phyloP scores from a whole-genome alignment of 1,139 yeast genomes.

The Torulaspora pretoriensis region DNA sequence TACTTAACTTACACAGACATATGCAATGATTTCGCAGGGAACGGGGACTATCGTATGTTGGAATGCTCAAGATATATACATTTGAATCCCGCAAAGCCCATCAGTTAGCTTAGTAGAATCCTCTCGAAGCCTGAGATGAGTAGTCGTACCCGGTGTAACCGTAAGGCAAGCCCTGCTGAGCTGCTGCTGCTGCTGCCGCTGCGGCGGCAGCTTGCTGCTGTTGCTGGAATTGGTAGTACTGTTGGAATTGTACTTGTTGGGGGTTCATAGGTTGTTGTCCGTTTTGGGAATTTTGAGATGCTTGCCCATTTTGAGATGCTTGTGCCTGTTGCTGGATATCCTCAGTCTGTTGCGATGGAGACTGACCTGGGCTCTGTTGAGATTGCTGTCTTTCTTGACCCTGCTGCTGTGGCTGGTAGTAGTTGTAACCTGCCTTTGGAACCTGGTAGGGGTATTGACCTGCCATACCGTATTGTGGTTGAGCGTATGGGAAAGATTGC shows the following conservation, averaged over 20 bases:
- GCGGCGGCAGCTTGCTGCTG: slow-evolving; percentile 28
- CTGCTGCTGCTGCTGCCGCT: slow-evolving; percentile 26
- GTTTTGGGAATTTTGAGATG: slow-evolving; percentile 23
- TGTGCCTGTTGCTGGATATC: slow-evolving; percentile 22
- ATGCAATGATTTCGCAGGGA: slow-evolving; percentile 16
- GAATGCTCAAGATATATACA: slow-evolving; percentile 11
- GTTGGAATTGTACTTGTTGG: slow-evolving; percentile 35
- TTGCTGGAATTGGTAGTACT: slow-evolving; percentile 34
- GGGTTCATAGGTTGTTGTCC: slow-evolving; percentile 27
- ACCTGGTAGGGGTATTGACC: slow-evolving; percentile 36
- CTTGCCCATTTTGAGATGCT: slow-evolving; percentile 19
- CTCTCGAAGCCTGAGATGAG: slow-evolving; percentile 33
- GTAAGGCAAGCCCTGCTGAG: slow-evolving; percentile 31
- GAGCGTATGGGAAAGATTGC: slow-evolving; percentile 36
- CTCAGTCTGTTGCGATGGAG: slow-evolving; percentile 18
- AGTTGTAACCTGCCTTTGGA: slow-evolving; percentile 32
- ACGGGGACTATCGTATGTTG: slow-evolving; percentile 8
- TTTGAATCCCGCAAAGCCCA: slow-evolving; percentile 4
- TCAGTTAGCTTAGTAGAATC: slow-evolving; percentile 26
- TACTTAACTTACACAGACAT: slow-evolving; percentile 19
- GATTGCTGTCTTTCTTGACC: slow-evolving; percentile 24
- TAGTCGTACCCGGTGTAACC: slow-evolving; percentile 35
- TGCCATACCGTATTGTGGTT: slow-evolving; percentile 35
- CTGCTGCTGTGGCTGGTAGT: slow-evolving; percentile 29
- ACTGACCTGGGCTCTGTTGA: slow-evolving; percentile 18